Conservation (phyloP, 208 protist species). For the Crithidia sp. region DNA sequence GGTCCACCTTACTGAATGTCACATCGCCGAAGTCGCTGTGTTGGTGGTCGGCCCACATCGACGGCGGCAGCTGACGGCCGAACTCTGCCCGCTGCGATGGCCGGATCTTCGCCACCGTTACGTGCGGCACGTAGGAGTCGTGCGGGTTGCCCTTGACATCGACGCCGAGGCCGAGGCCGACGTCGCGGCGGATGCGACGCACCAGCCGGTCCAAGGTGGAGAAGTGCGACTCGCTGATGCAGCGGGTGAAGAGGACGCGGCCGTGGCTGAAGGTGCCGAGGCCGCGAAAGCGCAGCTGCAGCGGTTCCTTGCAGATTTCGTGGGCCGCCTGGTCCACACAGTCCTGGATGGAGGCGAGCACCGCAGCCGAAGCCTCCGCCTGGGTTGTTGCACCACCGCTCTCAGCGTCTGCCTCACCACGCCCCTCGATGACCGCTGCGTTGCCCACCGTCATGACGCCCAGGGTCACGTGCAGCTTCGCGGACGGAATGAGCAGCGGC, state of each 20-base stretch:
- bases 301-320: slow-evolving; percentile 39
- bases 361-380: neutral
- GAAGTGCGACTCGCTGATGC: slow-evolving; percentile 68
- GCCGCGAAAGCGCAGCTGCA: slow-evolving; percentile 81
- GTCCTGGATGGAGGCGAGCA: slow-evolving; percentile 41
- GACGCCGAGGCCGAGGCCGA: slow-evolving; percentile 60
- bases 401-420: neutral
- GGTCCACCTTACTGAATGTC: slow-evolving; percentile 66
- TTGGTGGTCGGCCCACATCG: slow-evolving; percentile 71
- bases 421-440: neutral
- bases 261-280: slow-evolving; percentile 82
- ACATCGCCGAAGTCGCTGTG: slow-evolving; percentile 89
- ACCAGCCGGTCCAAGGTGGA: slow-evolving; percentile 60
- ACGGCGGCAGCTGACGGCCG: slow-evolving; percentile 57
- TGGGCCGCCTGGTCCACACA: slow-evolving; percentile 54
- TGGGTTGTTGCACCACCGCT: slow-evolving; percentile 14
- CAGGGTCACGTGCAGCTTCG: slow-evolving; percentile 83
- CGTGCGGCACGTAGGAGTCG: slow-evolving; percentile 90
- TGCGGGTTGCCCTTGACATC: slow-evolving; percentile 90
- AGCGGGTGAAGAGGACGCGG: slow-evolving; percentile 81
- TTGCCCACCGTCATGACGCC: slow-evolving; percentile 70
- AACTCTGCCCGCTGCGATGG: slow-evolving; percentile 50
- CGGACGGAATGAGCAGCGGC: slow-evolving; percentile 66
- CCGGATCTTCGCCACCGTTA: slow-evolving; percentile 87
- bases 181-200: slow-evolving; percentile 49